Conservation (phyloP, 257 asterid genomes). For the Penstemon davidsonii region DNA sequence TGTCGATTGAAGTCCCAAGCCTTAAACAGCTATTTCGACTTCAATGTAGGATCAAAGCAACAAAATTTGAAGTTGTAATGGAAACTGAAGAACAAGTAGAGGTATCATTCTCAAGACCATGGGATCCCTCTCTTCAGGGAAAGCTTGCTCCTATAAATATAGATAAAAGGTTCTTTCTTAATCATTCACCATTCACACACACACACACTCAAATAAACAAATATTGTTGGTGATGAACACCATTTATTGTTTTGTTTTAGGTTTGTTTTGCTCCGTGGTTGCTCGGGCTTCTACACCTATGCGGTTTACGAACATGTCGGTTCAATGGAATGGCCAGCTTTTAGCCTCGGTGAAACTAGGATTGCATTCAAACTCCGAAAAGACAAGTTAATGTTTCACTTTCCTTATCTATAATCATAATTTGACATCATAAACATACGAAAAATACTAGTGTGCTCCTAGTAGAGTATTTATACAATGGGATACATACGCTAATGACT, state of each 20-base stretch:
- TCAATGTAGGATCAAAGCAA: slow-evolving; percentile 61
- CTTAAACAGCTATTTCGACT: background rate
- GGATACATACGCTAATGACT: too few species aligned
- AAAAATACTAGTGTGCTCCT: too few species aligned
- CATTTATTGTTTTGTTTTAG: slow-evolving; percentile 36
- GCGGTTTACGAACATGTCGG: slow-evolving; percentile 85
- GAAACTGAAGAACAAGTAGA: slow-evolving; percentile 71
- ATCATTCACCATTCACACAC: background rate
- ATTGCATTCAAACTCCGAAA: slow-evolving; percentile 89
- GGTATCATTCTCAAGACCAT: slow-evolving; percentile 72
- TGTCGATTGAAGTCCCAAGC: background rate
- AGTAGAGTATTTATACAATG: too few species aligned
- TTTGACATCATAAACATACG: background rate
- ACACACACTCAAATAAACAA: background rate
- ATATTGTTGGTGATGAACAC: background rate
- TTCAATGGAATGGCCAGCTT: slow-evolving; percentile 86
- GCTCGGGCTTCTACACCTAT: slow-evolving; percentile 86
- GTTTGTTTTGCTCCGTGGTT: slow-evolving; percentile 76
- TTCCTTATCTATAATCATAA: slow-evolving; percentile 14
- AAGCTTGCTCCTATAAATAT: slow-evolving; percentile 66
- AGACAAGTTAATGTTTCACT: slow-evolving; percentile 54
- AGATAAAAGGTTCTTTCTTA: slow-evolving; percentile 60
- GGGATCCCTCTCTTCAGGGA: slow-evolving; percentile 66
- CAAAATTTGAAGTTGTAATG: slow-evolving; percentile 50
- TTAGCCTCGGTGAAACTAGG: slow-evolving; percentile 91